These are phyloP conservation scores for Drosera spatulata DNA, from an alignment of 179 eudicot genomes.

Conservation along the genomic window DNA sequence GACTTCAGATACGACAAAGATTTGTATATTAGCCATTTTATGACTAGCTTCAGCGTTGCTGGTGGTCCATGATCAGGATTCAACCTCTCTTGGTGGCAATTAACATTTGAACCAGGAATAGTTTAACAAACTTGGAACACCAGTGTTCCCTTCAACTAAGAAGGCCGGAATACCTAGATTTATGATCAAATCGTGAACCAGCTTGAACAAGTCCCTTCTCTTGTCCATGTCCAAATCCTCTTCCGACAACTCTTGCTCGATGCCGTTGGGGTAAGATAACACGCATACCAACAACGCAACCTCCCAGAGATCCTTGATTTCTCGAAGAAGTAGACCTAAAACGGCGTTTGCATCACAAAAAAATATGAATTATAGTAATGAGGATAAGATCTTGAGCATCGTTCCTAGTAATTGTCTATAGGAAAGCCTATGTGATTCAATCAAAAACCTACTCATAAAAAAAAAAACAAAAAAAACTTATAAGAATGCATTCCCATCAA, in stretches of 20 bases:
- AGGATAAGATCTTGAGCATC: too few species aligned
- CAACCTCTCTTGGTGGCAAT: not conserved
- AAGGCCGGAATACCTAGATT: slow-evolving; percentile 31
- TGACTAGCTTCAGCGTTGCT: not conserved
- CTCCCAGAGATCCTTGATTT: slow-evolving; percentile 86
- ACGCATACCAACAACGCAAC: slow-evolving; percentile 60
- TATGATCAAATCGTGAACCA: slow-evolving; percentile 35
- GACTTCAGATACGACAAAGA: not conserved
- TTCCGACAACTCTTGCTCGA: slow-evolving; percentile 19
- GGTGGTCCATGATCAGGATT: not conserved
- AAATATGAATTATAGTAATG: not conserved
- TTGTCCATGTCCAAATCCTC: slow-evolving; percentile 31
- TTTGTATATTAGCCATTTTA: not conserved
- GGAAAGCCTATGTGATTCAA: too few species aligned
- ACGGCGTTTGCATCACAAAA: not conserved
- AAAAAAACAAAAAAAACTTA: too few species aligned
- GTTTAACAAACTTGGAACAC: not conserved
- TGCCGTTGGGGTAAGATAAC: slow-evolving; percentile 30
- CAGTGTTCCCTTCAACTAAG: not conserved
- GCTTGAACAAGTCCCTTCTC: slow-evolving; percentile 31
- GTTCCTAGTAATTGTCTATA: too few species aligned
- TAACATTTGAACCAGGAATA: not conserved
- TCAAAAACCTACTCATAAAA: too few species aligned
- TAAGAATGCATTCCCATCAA: too few species aligned
- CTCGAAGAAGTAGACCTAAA: slow-evolving; percentile 72